phyloP scores from a whole-genome alignment of 2,329 filamentous ascomycete species.

The Ophiostoma piceae region DNA sequence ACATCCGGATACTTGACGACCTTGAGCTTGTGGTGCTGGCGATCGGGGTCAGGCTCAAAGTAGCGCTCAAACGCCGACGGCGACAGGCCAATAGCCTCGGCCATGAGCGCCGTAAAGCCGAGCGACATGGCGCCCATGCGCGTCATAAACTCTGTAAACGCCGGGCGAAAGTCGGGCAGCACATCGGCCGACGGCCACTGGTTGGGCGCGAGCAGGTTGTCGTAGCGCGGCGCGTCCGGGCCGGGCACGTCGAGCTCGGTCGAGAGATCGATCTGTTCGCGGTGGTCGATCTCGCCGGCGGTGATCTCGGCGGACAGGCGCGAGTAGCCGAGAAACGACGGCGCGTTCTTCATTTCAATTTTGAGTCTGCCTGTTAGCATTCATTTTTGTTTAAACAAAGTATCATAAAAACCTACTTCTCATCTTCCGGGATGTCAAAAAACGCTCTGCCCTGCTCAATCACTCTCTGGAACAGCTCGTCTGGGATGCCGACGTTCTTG shows the following conservation, averaged over 20 bases:
- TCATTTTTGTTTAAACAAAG: background rate
- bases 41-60: conserved; percentile 56
- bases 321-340: conserved; percentile 67
- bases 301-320: conserved; percentile 64
- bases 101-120: conserved; percentile 72
- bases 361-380: conserved; percentile 43
- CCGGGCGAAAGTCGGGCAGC: conserved; percentile 62
- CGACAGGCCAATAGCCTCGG: conserved; percentile 73
- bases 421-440: conserved; percentile 68
- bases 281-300: conserved; percentile 68
- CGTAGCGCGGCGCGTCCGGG: conserved; percentile 60
- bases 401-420: conserved; percentile 62
- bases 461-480: conserved; percentile 59
- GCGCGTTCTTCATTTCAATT: conserved; percentile 69
- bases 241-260: conserved; percentile 66
- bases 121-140: conserved; percentile 69
- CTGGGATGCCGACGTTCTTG: conserved; percentile 68
- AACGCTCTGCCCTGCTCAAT: conserved; percentile 64
- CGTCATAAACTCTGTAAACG: conserved; percentile 69
- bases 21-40: conserved; percentile 79
- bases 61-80: conserved; percentile 67
- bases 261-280: conserved; percentile 82
- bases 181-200: conserved; percentile 67
- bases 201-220: conserved; percentile 70
- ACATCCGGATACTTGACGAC: conserved; percentile 80